A percentile compares a stretch with the other conserved stretches of the same genome.
Evolutionary conservation across 176 grass and related monocot genomes (phyloP).

Genomic region (Oryza meyeriana): DNA sequence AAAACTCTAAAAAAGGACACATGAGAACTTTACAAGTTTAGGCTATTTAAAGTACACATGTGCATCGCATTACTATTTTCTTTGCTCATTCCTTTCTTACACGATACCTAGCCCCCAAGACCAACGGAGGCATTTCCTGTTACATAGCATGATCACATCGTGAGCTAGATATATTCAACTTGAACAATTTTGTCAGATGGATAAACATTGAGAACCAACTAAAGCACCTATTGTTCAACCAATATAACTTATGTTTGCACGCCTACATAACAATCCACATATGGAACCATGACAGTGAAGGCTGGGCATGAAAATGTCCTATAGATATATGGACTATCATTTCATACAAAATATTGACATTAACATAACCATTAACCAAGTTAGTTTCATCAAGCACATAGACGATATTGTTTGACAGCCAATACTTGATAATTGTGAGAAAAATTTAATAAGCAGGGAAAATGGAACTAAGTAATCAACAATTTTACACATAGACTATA

Average conservation of each 20-base stretch:
- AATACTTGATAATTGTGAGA: background rate
- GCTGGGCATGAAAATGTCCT: background rate
- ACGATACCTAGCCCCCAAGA: background rate
- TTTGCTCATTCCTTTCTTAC: background rate
- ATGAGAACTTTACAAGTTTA: background rate
- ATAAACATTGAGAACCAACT: background rate
- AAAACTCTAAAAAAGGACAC: no score
- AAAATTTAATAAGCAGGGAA: background rate
- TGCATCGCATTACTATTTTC: background rate
- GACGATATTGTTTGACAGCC: background rate
- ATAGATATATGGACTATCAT: background rate
- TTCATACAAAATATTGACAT: background rate
- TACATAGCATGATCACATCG: background rate
- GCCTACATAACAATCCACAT: background rate
- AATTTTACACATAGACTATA: background rate
- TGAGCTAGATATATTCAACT: background rate
- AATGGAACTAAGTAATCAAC: background rate
- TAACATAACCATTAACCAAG: background rate
- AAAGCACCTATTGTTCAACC: background rate
- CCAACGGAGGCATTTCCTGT: conserved; percentile 47
- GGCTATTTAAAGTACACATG: background rate
- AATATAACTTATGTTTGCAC: background rate
- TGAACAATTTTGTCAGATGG: background rate
- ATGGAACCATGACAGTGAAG: background rate
- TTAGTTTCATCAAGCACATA: background rate